Evolutionary conservation across 495 filamentous ascomycete genomes (phyloP).

Genomic region (Talaromyces borbonicus): DNA sequence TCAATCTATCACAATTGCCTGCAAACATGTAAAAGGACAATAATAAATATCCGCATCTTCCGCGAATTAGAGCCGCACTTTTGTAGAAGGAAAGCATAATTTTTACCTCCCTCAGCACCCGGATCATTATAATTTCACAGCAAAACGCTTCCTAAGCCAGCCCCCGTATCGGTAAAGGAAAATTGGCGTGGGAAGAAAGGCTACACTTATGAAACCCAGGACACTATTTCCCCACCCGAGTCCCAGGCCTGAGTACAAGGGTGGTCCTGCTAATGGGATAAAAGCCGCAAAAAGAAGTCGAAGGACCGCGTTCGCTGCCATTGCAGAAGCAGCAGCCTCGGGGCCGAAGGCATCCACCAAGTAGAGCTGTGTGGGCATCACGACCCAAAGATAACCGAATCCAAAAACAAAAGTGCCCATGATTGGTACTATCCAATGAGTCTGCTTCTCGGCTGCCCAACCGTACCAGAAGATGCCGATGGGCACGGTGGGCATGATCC

Average conservation of each 20-base stretch:
- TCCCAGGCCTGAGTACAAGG: constrained; percentile 35
- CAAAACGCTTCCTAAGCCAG: too few relatives aligned
- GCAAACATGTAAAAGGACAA: too few relatives aligned
- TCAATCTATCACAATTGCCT: too few relatives aligned
- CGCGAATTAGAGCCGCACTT: too few relatives aligned
- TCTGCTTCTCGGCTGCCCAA: constrained; percentile 20
- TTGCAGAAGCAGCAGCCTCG: background rate
- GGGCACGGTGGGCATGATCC: background rate
- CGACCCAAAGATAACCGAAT: constrained; percentile 41
- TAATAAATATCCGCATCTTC: too few relatives aligned
- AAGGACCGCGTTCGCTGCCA: background rate
- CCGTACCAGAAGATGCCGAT: constrained; percentile 37
- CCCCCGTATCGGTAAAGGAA: background rate
- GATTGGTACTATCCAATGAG: constrained; percentile 48
- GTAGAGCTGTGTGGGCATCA: constrained; percentile 19
- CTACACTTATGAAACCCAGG: constrained; percentile 44
- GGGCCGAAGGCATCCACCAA: background rate
- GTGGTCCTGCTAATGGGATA: constrained; percentile 48
- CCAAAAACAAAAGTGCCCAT: constrained; percentile 39
- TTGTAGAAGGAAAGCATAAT: too few relatives aligned
- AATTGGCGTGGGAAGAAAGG: constrained; percentile 35
- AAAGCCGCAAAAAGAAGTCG: constrained; percentile 12
- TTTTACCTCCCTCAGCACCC: too few relatives aligned
- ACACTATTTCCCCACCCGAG: constrained; percentile 49
- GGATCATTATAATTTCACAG: too few relatives aligned